Conservation (phyloP, 2,329 filamentous ascomycete species). For the Didymella pinodella region DNA sequence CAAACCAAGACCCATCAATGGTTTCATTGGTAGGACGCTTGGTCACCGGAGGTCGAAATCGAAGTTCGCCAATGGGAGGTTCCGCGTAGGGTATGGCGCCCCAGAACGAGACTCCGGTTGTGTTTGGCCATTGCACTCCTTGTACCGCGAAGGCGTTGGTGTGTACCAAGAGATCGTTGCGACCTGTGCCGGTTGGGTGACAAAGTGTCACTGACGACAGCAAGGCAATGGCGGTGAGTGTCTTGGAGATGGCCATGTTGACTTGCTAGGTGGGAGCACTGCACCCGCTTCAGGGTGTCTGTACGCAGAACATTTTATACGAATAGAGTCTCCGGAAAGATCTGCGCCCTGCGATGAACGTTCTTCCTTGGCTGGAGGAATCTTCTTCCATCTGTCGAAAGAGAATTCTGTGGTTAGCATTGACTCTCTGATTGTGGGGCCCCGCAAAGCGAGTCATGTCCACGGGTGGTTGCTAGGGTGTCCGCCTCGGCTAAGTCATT, state of each 20-base stretch:
- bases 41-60: not conserved
- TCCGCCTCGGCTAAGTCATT: conserved; percentile 7
- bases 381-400: conserved; percentile 10
- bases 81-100: not conserved
- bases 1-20: not conserved
- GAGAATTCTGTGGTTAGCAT: conserved; percentile 11
- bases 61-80: not conserved
- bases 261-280: not conserved
- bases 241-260: not conserved
- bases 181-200: not conserved
- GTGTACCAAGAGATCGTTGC: conserved; percentile 23
- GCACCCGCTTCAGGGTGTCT: not conserved
- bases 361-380: conserved; percentile 19
- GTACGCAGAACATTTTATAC: not conserved
- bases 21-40: not conserved
- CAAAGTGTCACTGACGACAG: not conserved
- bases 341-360: conserved; percentile 6
- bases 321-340: not conserved
- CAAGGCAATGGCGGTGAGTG: not conserved
- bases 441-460: conserved; percentile 22
- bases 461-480: not conserved
- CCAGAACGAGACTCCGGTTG: not conserved
- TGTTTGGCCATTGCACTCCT: not conserved
- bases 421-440: conserved; percentile 12
- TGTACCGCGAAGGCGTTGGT: not conserved